Base-by-base conservation (phyloP, 1,139 yeast species). In the Kluyveromyces sp. region DNA sequence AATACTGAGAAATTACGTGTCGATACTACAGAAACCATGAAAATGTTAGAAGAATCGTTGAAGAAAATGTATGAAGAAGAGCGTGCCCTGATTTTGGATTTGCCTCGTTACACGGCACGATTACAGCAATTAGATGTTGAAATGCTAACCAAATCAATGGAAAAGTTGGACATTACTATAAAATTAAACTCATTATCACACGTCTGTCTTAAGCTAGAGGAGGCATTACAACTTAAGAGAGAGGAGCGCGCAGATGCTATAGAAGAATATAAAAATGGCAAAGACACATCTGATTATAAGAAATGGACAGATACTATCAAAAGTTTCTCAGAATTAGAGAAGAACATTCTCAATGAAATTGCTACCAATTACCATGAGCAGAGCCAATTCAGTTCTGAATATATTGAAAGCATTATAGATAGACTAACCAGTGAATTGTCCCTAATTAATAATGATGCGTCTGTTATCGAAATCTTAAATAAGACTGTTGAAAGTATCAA, bases 351-450 rank as follows among this genome's bases (percentile, higher is more conserved):
- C 39, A 69, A 72, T 4, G 68, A 61, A 2, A 63, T 76, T 33
- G 80, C 79, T 2, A 66, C 66, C 29, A 56, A 60, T 15, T 79
- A 81, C 55, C 66, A 69, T 43, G 70, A 63, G 0, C 66, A 66
- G n/a, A 68, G 63, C 2, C 61, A 58, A 1, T 73, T 83, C 49
- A 72, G 72, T 7, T 75, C 75, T 15, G 57, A 50, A 2, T 56
- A 55, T 4, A 53, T 75, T 4, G 49, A 54, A 15, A 64, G 61
- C 4, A 63, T 61, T 21, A 62, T 74, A 25, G 63, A 61, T 8
- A 58, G 64, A 35, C 51, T 73, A 25, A 62, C 67, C 37, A 64
- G 71, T 1, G 72, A 69, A 44, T 56, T 75, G 48, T 56, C 62
- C 21, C 55, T 58, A 53, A 41, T 53, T n/a, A 60, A 61, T 45